Evolutionary conservation across 169 alveolate species (phyloP).

Genomic region (Toxoplasma gondii): DNA sequence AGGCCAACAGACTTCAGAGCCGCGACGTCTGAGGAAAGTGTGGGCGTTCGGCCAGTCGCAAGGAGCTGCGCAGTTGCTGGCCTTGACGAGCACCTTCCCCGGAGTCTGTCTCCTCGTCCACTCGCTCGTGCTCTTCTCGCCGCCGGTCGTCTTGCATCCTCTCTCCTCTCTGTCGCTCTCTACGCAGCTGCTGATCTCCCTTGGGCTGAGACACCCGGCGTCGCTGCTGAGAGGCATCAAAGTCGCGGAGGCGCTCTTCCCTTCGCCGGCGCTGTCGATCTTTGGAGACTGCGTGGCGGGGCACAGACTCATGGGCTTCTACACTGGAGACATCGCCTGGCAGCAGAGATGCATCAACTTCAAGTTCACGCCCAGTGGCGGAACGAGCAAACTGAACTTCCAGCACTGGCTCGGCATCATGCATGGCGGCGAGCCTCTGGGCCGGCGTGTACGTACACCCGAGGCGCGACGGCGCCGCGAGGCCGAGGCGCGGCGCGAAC

Average conservation of each 20-base stretch:
- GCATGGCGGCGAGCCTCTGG: neutral
- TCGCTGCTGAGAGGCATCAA: conserved; percentile 37
- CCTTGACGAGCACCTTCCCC: conserved; percentile 26
- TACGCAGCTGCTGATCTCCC: conserved; percentile 49
- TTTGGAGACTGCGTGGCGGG: conserved; percentile 61
- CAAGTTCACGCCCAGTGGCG: conserved; percentile 59
- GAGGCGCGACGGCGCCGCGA: neutral
- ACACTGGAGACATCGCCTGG: conserved; percentile 54
- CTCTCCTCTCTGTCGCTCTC: conserved; percentile 52
- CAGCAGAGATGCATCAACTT: conserved; percentile 59
- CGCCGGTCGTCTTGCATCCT: conserved; percentile 61
- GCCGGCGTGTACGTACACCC: neutral
- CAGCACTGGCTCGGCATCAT: neutral
- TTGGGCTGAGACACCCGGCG: conserved; percentile 48
- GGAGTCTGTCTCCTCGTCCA: conserved; percentile 24
- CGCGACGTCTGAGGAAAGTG: neutral
- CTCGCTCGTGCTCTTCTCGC: conserved; percentile 53
- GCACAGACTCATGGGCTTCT: conserved; percentile 47
- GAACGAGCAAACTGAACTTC: conserved; percentile 1
- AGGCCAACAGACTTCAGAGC: neutral
- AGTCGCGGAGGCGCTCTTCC: conserved; percentile 35
- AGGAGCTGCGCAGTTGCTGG: conserved; percentile 67
- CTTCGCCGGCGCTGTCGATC: conserved; percentile 43
- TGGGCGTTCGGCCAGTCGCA: conserved; percentile 66
- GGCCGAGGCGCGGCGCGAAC: neutral